Evolutionary conservation across 192 early-diverging fungal genomes (phyloP), one percentile per base, ranked within the genome.

Genomic region (Entrophospora sp.): DNA sequence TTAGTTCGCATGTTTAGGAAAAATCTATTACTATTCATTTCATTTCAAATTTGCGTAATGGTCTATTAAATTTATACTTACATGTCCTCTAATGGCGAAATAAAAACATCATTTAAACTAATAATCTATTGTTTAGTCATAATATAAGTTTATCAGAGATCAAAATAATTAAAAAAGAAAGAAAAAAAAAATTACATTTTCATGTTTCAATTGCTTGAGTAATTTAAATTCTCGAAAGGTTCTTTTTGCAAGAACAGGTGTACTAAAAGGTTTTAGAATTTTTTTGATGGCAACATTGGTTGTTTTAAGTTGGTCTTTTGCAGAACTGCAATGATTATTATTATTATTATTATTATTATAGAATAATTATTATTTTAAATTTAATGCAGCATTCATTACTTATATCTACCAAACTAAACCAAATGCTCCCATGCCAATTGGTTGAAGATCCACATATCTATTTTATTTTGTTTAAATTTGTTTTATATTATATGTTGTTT

Each of bases 341-440:
- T n/a, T n/a, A n/a, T n/a, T n/a, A n/a, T n/a, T n/a, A n/a, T n/a
- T n/a, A n/a, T n/a, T n/a, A n/a, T n/a, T n/a, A n/a, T n/a, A n/a
- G n/a, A n/a, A n/a, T n/a, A n/a, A n/a, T n/a, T n/a, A n/a, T n/a
- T n/a, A n/a, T n/a, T n/a, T n/a, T n/a, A n/a, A 57, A 8, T 31
- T 73, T 77, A n/a, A n/a, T n/a, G n/a, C n/a, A n/a, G n/a, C n/a
- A n/a, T n/a, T n/a, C n/a, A n/a, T n/a, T n/a, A n/a, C n/a, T n/a
- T n/a, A n/a, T n/a, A n/a, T n/a, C n/a, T 84, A 95, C 90, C 95
- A 98, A 22, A 98, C 96, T 8, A 98, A 81, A 73, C 96, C 96
- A 75, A 96, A 98, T 4, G 96, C 92, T 43, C 96, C 96, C 90
- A 96, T 93, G 31, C 96, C 96, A 20, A 98, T 88, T 8, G 94